phyloP scores from a whole-genome alignment of 371 early-diverging fungal species.

The Mortierella sp. region DNA sequence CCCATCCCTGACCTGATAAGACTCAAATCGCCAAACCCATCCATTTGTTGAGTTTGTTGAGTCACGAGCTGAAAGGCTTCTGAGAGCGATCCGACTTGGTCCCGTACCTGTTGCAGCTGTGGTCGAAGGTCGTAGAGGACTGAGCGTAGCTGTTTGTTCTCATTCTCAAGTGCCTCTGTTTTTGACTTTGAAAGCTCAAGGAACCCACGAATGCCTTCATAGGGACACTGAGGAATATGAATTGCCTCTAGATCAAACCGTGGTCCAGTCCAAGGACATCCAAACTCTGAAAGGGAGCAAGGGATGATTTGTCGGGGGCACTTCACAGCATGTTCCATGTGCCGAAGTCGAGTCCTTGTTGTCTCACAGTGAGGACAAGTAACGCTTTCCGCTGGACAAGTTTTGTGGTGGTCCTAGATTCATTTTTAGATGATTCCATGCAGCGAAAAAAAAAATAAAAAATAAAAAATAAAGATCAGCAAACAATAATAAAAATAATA shows the following conservation, averaged over 20 bases:
- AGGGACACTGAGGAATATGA: constrained; percentile 65
- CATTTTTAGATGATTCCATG: too few relatives aligned
- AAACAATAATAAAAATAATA: not conserved
- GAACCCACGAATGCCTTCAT: constrained; percentile 70
- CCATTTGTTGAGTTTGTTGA: constrained; percentile 30
- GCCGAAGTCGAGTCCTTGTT: constrained; percentile 59
- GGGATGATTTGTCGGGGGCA: constrained; percentile 63
- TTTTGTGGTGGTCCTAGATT: constrained; percentile 69
- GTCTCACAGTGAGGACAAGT: constrained; percentile 70
- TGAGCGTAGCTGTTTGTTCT: constrained; percentile 57
- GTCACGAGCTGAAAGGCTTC: constrained; percentile 48
- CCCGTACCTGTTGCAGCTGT: constrained; percentile 55
- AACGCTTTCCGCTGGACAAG: constrained; percentile 68
- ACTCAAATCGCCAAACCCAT: not conserved
- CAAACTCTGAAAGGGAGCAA: constrained; percentile 64
- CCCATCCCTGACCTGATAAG: constrained; percentile 45
- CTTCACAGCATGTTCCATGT: constrained; percentile 59
- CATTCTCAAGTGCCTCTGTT: constrained; percentile 57
- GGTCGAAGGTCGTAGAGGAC: constrained; percentile 59
- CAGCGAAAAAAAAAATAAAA: not conserved
- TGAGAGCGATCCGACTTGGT: constrained; percentile 56
- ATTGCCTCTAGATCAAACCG: constrained; percentile 50
- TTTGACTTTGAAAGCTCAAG: constrained; percentile 59
- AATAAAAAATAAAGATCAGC: not conserved
- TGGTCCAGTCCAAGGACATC: constrained; percentile 73